phyloP scores from a whole-genome alignment of 805 yeast species.

The Teunomyces kruisii region DNA sequence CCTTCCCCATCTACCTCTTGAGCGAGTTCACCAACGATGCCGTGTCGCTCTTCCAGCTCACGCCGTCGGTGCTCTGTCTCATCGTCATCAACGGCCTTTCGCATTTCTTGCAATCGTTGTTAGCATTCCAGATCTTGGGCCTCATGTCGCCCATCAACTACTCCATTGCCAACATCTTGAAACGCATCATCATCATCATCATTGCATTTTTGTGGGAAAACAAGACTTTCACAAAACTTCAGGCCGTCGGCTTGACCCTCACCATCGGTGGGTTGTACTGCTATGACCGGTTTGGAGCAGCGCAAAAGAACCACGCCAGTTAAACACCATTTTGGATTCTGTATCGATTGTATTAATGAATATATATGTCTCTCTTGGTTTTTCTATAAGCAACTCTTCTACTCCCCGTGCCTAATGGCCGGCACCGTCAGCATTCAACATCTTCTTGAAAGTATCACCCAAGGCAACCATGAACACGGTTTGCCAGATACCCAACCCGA shows the following conservation, averaged over 20 bases:
- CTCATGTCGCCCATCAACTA: conserved; percentile 72
- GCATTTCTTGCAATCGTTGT: conserved; percentile 70
- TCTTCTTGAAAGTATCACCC: conserved; percentile 71
- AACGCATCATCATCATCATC: conserved; percentile 67
- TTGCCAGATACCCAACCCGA: conserved; percentile 97
- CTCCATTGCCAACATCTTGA: conserved; percentile 75
- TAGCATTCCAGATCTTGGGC: conserved; percentile 77
- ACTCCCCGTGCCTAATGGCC: conserved; percentile 37
- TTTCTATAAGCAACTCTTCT: background rate
- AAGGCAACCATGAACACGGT: conserved; percentile 98
- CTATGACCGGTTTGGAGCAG: conserved; percentile 42
- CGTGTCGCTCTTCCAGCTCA: conserved; percentile 32
- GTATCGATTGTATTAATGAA: background rate
- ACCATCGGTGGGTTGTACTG: conserved; percentile 42
- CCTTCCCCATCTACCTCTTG: conserved; percentile 64
- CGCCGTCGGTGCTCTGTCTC: conserved; percentile 30
- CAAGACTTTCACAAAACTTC: conserved; percentile 28
- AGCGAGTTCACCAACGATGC: conserved; percentile 44
- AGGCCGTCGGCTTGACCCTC: conserved; percentile 33
- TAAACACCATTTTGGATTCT: too few species aligned
- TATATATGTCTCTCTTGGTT: background rate
- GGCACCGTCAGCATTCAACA: conserved; percentile 42
- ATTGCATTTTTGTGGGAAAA: conserved; percentile 69
- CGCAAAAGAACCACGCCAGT: conserved; percentile 6
- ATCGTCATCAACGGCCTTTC: conserved; percentile 62